Evolutionary conservation across 345 rosid genomes (phyloP), one percentile per base, ranked within the genome.

Genomic region (Eutrema heterophyllum): DNA sequence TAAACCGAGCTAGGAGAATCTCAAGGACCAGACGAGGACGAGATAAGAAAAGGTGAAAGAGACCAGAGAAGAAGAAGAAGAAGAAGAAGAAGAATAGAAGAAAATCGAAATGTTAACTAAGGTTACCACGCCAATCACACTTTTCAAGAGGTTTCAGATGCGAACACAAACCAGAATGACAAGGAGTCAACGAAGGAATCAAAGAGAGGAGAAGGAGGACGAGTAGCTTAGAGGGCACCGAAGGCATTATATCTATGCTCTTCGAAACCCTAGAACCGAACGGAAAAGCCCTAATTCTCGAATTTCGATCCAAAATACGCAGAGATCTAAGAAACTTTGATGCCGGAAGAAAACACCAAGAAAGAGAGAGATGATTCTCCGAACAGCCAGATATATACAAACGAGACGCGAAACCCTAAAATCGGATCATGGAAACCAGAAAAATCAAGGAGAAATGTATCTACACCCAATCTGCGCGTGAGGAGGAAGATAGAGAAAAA

Each of bases 61-160:
- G 53, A 11, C 24, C 0, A 26, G 58, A 39, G 63, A 40, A 45
- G 29, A 69, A 11, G 13, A 10, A n/a, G 54, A n/a, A n/a, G n/a
- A n/a, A n/a, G n/a, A 26, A 30, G 6, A 59, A 30, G 8, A 64
- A 3, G 7, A 18, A 29, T 40, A 35, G 59, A 8, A 44, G 7
- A 64, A 50, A 16, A 12, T 7, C 6, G 66, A 68, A 53, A 73
- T 65, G 91, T 86, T 87, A 92, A 87, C 98, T 90, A 82, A 92
- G 98, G 82, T 89, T 89, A 89, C 94, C 96, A 83, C 97, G 99
- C 81, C 97, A 86, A 87, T 92, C 93, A 72, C 96, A 53, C 79
- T 95, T 95, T 72, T 89, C 84, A 64, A 95, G 92, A 78, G 80
- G 89, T 83, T 92, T 96, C 72, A 88, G 68, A 83, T 90, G 85